These are phyloP conservation scores for Excoecaria agallocha DNA, from an alignment of 345 rosid genomes.

Conservation along the genomic window DNA sequence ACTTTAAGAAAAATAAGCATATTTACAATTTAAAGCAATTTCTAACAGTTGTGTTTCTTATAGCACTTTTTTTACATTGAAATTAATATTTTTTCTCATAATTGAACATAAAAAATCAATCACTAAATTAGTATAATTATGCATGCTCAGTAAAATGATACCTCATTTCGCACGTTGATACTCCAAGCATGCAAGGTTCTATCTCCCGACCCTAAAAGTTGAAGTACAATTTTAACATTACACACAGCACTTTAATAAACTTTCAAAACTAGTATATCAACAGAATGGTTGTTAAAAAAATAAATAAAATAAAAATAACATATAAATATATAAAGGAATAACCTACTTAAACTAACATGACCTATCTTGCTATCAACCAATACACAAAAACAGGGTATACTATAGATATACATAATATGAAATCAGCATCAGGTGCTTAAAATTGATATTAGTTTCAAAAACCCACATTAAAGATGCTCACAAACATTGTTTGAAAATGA, in stretches of 20 bases:
- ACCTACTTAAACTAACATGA: no score
- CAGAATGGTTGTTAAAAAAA: neutral
- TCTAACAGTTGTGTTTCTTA: neutral
- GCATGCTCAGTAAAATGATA: no score
- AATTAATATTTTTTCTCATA: no score
- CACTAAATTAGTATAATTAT: no score
- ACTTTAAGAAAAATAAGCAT: neutral
- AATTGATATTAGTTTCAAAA: neutral
- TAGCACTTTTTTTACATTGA: neutral
- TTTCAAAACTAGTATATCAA: neutral
- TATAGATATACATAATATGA: neutral
- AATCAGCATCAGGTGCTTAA: neutral
- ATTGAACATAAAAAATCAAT: no score
- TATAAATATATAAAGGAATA: no score
- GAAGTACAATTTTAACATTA: neutral
- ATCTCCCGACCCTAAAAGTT: constrained; percentile 80
- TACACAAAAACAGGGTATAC: neutral
- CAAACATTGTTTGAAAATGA: no score
- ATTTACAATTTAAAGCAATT: neutral
- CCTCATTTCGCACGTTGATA: constrained; percentile 74
- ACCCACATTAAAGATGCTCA: neutral
- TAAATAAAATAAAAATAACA: no score
- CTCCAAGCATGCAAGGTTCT: constrained; percentile 89
- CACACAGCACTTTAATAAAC: neutral
- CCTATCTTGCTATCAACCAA: no score